Evolutionary conservation across 1,284 basidiomycete species (phyloP).

Genomic region (Afroboletus lepidellus): DNA sequence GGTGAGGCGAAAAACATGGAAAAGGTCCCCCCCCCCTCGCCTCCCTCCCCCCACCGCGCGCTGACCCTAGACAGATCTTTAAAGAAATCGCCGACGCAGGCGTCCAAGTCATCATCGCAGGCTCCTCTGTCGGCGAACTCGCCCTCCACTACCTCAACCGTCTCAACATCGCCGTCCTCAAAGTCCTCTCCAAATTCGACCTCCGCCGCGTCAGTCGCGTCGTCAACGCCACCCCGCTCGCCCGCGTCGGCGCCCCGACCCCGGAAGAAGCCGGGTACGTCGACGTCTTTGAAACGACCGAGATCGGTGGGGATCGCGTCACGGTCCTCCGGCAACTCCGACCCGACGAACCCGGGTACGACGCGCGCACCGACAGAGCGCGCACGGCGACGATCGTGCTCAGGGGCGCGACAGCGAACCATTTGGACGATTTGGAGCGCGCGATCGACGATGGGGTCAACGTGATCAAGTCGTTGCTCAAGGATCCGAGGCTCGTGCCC

Average conservation of each 20-base stretch:
- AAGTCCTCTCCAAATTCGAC: conserved; percentile 98
- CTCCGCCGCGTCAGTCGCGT: conserved; percentile 92
- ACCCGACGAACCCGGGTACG: conserved; percentile 58
- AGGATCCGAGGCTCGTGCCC: conserved; percentile 88
- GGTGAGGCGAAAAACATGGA: conserved; percentile 97
- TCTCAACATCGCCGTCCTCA: conserved; percentile 91
- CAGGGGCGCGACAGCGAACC: conserved; percentile 94
- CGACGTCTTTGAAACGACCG: conserved; percentile 93
- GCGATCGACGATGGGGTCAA: conserved; percentile 97
- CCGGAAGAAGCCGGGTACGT: conserved; percentile 95
- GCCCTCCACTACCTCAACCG: conserved; percentile 97
- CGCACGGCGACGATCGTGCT: conserved; percentile 92
- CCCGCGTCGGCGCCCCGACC: conserved; percentile 92
- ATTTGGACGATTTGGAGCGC: conserved; percentile 93
- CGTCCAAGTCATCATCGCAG: conserved; percentile 92
- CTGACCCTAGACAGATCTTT: conserved; percentile 65
- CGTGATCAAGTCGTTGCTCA: conserved; percentile 91
- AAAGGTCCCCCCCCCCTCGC: conserved; percentile 55
- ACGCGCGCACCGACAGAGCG: conserved; percentile 61
- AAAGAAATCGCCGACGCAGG: conserved; percentile 97
- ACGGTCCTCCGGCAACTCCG: conserved; percentile 91
- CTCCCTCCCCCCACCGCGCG: neutral
- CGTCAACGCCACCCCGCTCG: conserved; percentile 94
- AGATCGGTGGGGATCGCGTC: conserved; percentile 97
- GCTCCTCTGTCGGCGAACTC: conserved; percentile 91